A percentile compares a stretch with the other conserved stretches of the same genome.
These are phyloP conservation scores for Linum trigynum DNA, from an alignment of 345 rosid genomes.

Conservation along the genomic window DNA sequence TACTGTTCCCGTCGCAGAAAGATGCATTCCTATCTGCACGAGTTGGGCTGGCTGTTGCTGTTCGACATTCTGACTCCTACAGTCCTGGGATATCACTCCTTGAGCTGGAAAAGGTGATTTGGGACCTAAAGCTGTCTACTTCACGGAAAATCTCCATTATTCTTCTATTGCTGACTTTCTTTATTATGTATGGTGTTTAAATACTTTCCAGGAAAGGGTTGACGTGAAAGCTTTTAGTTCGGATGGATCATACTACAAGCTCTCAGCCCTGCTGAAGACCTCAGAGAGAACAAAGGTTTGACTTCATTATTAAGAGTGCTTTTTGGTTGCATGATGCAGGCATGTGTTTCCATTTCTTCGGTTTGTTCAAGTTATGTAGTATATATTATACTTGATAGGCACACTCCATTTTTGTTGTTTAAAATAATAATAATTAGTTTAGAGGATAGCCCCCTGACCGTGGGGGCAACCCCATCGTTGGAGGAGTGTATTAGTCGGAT, in stretches of 20 bases:
- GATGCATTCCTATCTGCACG: constrained; percentile 65
- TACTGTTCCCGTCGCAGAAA: constrained; percentile 61
- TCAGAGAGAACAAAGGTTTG: constrained; percentile 93
- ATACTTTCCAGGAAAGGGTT: constrained; percentile 68
- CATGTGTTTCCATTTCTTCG: neutral
- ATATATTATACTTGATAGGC: no score
- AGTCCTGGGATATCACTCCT: constrained; percentile 92
- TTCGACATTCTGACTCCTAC: constrained; percentile 61
- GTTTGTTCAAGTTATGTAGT: neutral
- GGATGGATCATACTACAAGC: constrained; percentile 76
- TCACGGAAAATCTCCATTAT: constrained; percentile 1
- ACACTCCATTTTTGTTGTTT: no score
- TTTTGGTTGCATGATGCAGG: neutral
- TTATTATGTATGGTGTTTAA: constrained; percentile 5
- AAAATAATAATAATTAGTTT: neutral
- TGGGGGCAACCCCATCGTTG: neutral
- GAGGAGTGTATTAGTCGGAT: no score
- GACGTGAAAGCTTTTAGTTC: constrained; percentile 72
- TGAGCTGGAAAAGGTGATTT: constrained; percentile 87
- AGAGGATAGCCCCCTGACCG: neutral
- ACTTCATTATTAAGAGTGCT: constrained; percentile 7
- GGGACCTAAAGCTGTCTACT: neutral
- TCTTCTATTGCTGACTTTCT: constrained; percentile 1
- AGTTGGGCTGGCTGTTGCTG: constrained; percentile 81
- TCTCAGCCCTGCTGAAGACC: constrained; percentile 80